Percentiles rank a stretch among this genome's conserved stretches.
Conservation (phyloP, 2,329 filamentous ascomycete genomes). For the Tolypocladium endophyticum region DNA sequence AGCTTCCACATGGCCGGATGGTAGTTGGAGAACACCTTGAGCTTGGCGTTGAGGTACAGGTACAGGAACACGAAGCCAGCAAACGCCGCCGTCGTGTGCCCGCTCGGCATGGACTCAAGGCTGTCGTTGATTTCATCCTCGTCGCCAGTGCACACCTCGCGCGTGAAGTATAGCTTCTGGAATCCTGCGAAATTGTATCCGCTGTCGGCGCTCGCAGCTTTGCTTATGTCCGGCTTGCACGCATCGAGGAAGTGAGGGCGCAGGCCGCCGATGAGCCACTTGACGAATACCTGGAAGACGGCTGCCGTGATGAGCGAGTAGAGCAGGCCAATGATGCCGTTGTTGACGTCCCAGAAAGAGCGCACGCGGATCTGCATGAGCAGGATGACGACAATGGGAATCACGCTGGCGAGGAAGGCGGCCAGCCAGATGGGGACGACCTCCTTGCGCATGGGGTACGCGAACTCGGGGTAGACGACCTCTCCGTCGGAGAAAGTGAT, state of each 20-base stretch:
- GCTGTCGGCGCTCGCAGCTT: constrained; percentile 7
- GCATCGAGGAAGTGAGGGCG: constrained; percentile 63
- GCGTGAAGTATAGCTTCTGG: constrained; percentile 54
- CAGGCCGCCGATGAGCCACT: constrained; percentile 63
- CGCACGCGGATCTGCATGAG: constrained; percentile 57
- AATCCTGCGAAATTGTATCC: constrained; percentile 42
- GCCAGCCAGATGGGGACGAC: constrained; percentile 63
- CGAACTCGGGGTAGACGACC: constrained; percentile 60
- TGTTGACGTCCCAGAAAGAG: constrained; percentile 62
- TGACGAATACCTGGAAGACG: constrained; percentile 69
- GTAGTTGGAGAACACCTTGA: constrained; percentile 65
- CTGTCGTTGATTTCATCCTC: constrained; percentile 53
- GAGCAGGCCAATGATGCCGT: constrained; percentile 56
- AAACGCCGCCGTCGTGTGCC: constrained; percentile 65
- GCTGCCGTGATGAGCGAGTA: constrained; percentile 60
- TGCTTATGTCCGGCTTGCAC: constrained; percentile 44
- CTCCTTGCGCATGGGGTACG: constrained; percentile 59
- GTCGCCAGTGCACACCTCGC: constrained; percentile 60
- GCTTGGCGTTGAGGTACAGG: constrained; percentile 67
- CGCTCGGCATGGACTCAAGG: constrained; percentile 62
- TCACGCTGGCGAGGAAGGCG: constrained; percentile 51
- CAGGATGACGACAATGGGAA: constrained; percentile 57
- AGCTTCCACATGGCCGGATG: constrained; percentile 68
- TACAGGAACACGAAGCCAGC: constrained; percentile 61
- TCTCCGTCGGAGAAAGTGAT: constrained; percentile 56